These are phyloP conservation scores for Aspergillus novoparasiticus DNA, from an alignment of 2,329 filamentous ascomycete species.

Conservation along the genomic window DNA sequence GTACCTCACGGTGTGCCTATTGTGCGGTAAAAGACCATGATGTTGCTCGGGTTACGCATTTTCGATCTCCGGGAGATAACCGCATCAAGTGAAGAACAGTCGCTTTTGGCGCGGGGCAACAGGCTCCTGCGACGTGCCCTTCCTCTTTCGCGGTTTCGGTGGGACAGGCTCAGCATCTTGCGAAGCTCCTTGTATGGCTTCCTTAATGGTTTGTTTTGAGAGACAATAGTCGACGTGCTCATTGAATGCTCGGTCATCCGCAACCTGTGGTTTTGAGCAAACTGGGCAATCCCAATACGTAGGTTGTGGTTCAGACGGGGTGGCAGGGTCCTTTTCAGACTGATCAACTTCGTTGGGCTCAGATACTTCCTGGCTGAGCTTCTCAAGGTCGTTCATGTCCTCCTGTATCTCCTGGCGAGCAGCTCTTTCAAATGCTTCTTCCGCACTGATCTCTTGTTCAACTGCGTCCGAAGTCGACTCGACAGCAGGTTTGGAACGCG, in stretches of 20 bases:
- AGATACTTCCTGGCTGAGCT: constrained; percentile 59
- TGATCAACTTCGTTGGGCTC: constrained; percentile 18
- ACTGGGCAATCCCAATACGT: constrained; percentile 85
- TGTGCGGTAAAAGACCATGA: not conserved
- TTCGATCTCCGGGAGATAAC: not conserved
- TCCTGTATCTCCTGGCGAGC: constrained; percentile 62
- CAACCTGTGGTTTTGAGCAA: constrained; percentile 72
- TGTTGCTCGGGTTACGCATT: not conserved
- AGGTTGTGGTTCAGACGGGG: constrained; percentile 28
- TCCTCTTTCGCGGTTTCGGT: constrained; percentile 31
- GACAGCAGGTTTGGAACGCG: constrained; percentile 24
- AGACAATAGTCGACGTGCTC: constrained; percentile 91
- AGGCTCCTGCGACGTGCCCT: constrained; percentile 33
- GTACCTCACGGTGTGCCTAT: not conserved
- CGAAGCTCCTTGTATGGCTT: constrained; percentile 66
- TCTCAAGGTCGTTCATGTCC: constrained; percentile 63
- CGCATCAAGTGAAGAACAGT: constrained; percentile 36
- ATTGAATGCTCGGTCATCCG: constrained; percentile 80
- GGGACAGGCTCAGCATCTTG: constrained; percentile 20
- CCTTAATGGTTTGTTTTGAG: constrained; percentile 80
- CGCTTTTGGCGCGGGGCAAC: constrained; percentile 37
- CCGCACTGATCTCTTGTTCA: constrained; percentile 70
- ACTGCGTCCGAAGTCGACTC: constrained; percentile 23
- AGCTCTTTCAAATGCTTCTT: constrained; percentile 66
- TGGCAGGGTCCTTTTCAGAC: constrained; percentile 25